phyloP scores from a whole-genome alignment of 139 green algal genomes.

The Chara braunii region DNA sequence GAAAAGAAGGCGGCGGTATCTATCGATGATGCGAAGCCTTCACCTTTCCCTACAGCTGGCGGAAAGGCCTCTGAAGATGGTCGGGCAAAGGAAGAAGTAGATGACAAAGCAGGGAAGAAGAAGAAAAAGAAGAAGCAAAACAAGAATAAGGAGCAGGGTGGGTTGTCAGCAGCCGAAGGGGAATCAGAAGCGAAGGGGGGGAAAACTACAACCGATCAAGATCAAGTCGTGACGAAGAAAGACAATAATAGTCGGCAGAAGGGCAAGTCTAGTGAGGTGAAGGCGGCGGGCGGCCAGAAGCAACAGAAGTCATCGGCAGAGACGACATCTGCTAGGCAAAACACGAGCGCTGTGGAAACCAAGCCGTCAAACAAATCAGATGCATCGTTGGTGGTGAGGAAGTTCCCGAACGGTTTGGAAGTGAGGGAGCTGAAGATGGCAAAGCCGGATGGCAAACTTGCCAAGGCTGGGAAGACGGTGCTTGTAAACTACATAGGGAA shows the following conservation, averaged over 20 bases:
- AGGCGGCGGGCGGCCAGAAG: too few relatives aligned
- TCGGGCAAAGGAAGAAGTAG: constrained; percentile 2
- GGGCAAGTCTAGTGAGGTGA: too few relatives aligned
- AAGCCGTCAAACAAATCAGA: too few relatives aligned
- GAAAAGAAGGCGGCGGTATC: constrained; percentile 1
- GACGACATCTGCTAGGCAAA: too few relatives aligned
- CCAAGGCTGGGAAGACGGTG: constrained; percentile 61
- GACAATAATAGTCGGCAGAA: too few relatives aligned
- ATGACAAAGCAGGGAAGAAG: not conserved
- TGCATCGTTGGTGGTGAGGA: constrained; percentile 17
- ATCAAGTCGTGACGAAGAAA: too few relatives aligned
- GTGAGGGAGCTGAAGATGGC: constrained; percentile 56
- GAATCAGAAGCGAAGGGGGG: too few relatives aligned
- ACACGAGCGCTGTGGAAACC: too few relatives aligned
- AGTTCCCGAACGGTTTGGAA: constrained; percentile 52
- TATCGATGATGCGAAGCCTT: too few relatives aligned
- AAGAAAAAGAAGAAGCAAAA: not conserved
- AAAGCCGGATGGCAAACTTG: constrained; percentile 63
- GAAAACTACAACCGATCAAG: too few relatives aligned
- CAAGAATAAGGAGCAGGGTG: constrained; percentile 3
- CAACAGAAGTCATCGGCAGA: too few relatives aligned
- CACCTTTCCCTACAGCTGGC: too few relatives aligned
- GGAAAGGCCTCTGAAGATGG: not conserved
- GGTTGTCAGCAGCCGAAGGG: not conserved
- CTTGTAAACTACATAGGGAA: constrained; percentile 58